A percentile compares a stretch with the other conserved stretches of the same genome.
phyloP scores from a whole-genome alignment of 441 rosid species.

The Euphorbia corollata region DNA sequence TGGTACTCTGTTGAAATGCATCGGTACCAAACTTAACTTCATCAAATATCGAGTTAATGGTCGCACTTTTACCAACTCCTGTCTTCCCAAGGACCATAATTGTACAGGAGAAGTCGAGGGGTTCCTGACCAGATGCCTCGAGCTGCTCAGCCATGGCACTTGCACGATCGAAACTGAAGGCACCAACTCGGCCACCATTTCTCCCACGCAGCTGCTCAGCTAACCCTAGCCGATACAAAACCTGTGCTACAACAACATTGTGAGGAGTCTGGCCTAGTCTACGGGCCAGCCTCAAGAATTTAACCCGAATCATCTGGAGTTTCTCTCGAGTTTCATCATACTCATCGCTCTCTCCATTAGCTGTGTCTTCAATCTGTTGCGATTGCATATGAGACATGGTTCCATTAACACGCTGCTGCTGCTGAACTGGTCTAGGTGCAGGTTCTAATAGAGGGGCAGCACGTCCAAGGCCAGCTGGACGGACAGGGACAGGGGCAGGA shows the following conservation, averaged over 20 bases:
- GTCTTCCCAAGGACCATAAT: conserved; percentile 95
- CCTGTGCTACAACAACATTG: conserved; percentile 97
- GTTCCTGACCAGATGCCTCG: conserved; percentile 85
- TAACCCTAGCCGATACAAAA: conserved; percentile 82
- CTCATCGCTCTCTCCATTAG: conserved; percentile 65
- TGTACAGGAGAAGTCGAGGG: conserved; percentile 93
- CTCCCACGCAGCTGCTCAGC: conserved; percentile 98
- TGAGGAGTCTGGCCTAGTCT: conserved; percentile 98
- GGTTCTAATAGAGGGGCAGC: conserved; percentile 76
- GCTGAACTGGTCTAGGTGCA: conserved; percentile 60
- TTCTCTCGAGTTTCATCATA: conserved; percentile 88
- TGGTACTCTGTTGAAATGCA: conserved; percentile 83
- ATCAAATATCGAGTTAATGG: conserved; percentile 90
- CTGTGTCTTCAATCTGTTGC: conserved; percentile 62
- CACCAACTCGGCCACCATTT: conserved; percentile 97
- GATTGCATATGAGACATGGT: conserved; percentile 43
- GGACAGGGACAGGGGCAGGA: conserved; percentile 41
- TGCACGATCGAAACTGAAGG: conserved; percentile 94
- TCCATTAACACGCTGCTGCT: conserved; percentile 70
- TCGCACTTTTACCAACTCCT: conserved; percentile 96
- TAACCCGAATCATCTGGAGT: conserved; percentile 94
- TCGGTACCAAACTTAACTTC: conserved; percentile 74
- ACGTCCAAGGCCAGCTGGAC: conserved; percentile 90
- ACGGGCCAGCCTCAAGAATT: conserved; percentile 87
- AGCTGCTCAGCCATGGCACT: conserved; percentile 98